Evolutionary conservation across 805 yeast genomes (phyloP).

Genomic region (Yarrowia sp.): DNA sequence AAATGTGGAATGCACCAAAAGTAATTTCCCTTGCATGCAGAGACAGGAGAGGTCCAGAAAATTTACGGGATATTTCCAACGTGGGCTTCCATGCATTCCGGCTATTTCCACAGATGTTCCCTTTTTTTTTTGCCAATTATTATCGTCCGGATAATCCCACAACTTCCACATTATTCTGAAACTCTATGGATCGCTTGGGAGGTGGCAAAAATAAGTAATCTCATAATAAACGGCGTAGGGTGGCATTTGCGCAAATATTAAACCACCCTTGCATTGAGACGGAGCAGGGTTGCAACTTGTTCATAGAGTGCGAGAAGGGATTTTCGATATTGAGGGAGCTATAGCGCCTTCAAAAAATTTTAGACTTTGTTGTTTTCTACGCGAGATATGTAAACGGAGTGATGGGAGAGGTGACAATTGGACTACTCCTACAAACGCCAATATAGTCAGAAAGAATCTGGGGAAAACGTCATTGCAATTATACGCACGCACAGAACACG

Average conservation of each 20-base stretch:
- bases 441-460: no score
- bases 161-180: no score
- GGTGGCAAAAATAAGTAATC: constrained; percentile 2
- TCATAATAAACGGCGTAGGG: background rate
- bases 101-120: no score
- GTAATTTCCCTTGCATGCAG: background rate
- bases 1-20: background rate
- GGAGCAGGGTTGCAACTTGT: background rate
- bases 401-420: background rate
- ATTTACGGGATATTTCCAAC: no score
- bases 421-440: no score
- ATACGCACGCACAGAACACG: no score
- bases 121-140: no score
- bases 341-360: background rate
- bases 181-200: background rate
- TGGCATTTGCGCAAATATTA: background rate
- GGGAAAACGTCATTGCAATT: no score
- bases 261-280: background rate
- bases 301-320: background rate
- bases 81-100: no score
- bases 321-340: background rate
- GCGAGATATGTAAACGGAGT: background rate
- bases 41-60: no score
- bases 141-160: no score
- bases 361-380: background rate